Evolutionary conservation across 345 rosid genomes (phyloP), one percentile per base, ranked within the genome.

Genomic region (Citrus sp.): DNA sequence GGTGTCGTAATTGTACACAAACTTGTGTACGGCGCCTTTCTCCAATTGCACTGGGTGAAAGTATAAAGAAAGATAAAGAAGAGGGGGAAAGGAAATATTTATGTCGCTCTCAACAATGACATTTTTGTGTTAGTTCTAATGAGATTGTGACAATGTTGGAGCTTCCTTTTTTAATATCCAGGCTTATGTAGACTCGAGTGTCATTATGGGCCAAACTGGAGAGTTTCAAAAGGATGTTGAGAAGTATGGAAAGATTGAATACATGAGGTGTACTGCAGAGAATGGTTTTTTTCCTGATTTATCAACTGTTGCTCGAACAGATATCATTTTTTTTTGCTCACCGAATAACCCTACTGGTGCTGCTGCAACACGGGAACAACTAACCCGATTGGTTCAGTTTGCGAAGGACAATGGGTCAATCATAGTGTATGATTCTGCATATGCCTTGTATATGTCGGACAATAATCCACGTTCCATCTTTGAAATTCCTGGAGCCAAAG

Each of bases 181-280:
- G 98, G 99, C 99, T 77, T 96, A 96, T 74, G 97, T 96, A 5
- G 99, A 96, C 84, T 94, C 98, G 13, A 88, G 99, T 79, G 99
- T 96, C 78, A 96, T 92, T 61, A 88, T 96, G 91, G 99, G 99
- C 49, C 98, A 92, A 85, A 93, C 99, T 4, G 97, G 94, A 35
- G 87, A 80, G 74, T 96, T 82, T 76, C 89, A 88, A 76, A 87
- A 88, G 69, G 94, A 92, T 66, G 80, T 79, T 30, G 90, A 88
- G 67, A 94, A 91, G 87, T 92, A 80, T 61, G 90, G 74, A 70
- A 92, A 90, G 59, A 94, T 96, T 10, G 98, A 94, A 81, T 96
- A 96, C 88, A 94, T 96, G 99, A 92, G 83, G 66, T 92, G 98
- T 82, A 82, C 89, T 70, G 98, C 99, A n/a, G 98, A 91, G 83